Evolutionary conservation across 805 yeast species (phyloP).

Genomic region (Suhomyces canberraensis): DNA sequence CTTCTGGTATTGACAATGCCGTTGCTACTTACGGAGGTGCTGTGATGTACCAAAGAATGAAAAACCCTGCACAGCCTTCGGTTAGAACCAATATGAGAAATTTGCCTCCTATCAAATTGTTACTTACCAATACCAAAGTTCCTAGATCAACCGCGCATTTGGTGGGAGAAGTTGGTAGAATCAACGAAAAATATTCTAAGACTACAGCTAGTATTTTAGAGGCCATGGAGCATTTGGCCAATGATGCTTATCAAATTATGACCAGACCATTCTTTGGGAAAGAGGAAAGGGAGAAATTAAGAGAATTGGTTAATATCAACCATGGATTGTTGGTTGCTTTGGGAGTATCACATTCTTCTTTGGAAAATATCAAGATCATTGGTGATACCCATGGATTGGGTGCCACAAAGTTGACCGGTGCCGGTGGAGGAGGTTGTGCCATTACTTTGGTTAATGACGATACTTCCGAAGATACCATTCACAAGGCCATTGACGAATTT

Average conservation of each 20-base stretch:
- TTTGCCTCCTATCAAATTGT: constrained; percentile 69
- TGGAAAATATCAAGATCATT: constrained; percentile 69
- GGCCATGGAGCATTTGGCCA: constrained; percentile 72
- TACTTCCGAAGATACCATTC: constrained; percentile 29
- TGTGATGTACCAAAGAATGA: constrained; percentile 74
- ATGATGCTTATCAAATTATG: constrained; percentile 68
- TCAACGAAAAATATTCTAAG: constrained; percentile 51
- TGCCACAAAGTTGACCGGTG: constrained; percentile 92
- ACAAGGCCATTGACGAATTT: constrained; percentile 35
- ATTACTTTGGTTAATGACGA: constrained; percentile 68
- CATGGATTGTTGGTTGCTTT: constrained; percentile 83
- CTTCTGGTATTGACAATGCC: constrained; percentile 94
- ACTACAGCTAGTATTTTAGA: constrained; percentile 59
- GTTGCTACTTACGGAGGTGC: constrained; percentile 97
- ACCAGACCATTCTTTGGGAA: constrained; percentile 48
- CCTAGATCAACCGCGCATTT: constrained; percentile 84
- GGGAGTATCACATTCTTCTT: constrained; percentile 91
- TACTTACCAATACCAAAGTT: constrained; percentile 81
- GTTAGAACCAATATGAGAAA: constrained; percentile 65
- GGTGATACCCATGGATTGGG: constrained; percentile 69
- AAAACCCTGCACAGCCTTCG: constrained; percentile 50
- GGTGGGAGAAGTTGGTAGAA: constrained; percentile 69
- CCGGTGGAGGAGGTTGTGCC: constrained; percentile 99
- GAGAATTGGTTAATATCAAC: constrained; percentile 70
- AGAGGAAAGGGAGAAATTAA: constrained; percentile 35